Conservation (phyloP, 495 filamentous ascomycete genomes). For the Barbatosphaeria neglecta region DNA sequence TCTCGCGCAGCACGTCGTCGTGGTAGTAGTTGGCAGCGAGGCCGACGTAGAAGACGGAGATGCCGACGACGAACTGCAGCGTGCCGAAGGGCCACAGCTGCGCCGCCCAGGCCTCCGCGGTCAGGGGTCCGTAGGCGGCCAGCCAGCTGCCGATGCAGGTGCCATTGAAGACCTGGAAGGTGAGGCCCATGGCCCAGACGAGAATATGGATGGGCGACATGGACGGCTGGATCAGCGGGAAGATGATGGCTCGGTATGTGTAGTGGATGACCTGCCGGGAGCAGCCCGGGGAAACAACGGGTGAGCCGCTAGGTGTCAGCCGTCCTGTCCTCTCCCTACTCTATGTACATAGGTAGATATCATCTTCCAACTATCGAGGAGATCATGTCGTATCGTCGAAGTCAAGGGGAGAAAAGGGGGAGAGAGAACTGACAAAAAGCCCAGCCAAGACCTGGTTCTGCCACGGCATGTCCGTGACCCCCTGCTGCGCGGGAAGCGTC, state of each 20-base stretch:
- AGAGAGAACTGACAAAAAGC: constrained; percentile 39
- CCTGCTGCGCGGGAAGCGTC: constrained; percentile 44
- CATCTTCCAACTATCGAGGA: too few species aligned
- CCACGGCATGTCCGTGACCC: constrained; percentile 45
- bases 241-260: constrained; percentile 71
- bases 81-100: constrained; percentile 21
- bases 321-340: too few species aligned
- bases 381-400: too few species aligned
- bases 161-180: constrained; percentile 74
- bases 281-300: neutral
- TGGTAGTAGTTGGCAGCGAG: constrained; percentile 74
- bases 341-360: too few species aligned
- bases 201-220: constrained; percentile 77
- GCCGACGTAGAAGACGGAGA: constrained; percentile 44
- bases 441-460: constrained; percentile 56
- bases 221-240: constrained; percentile 69
- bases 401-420: neutral
- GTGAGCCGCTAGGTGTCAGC: neutral
- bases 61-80: constrained; percentile 32
- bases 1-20: constrained; percentile 66
- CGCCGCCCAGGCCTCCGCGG: constrained; percentile 43
- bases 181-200: constrained; percentile 46
- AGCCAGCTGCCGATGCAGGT: constrained; percentile 69
- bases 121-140: constrained; percentile 59
- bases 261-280: constrained; percentile 57